phyloP scores from a whole-genome alignment of 23 red algal species.

The Gracilaria gracilis region DNA sequence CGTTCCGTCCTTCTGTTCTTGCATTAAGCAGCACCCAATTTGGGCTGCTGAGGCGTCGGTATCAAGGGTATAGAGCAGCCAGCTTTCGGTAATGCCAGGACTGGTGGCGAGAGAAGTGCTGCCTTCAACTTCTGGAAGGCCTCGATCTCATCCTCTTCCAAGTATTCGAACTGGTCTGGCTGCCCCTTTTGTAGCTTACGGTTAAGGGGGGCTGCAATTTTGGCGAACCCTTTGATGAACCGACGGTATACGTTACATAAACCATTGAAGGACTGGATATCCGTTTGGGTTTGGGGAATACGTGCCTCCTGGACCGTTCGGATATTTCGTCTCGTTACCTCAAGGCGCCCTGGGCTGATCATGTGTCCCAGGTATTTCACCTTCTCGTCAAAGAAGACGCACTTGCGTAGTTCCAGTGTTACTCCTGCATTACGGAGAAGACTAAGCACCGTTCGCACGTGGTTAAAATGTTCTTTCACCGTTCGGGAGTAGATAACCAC shows the following conservation, averaged over 20 bases:
- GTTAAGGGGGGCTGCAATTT: conserved; percentile 15
- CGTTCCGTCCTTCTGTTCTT: not conserved
- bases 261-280: conserved; percentile 27
- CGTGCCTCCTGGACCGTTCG: not conserved
- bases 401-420: conserved; percentile 23
- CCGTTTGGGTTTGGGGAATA: conserved; percentile 12
- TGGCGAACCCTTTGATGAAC: conserved; percentile 20
- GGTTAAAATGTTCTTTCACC: not conserved
- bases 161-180: not conserved
- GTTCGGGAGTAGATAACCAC: conserved; percentile 11
- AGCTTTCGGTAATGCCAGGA: conserved; percentile 4
- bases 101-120: not conserved
- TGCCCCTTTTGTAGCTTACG: not conserved
- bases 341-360: conserved; percentile 10
- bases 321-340: not conserved
- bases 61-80: not conserved
- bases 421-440: not conserved
- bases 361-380: conserved; percentile 24
- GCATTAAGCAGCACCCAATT: conserved; percentile 27
- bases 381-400: not conserved
- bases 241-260: conserved; percentile 48
- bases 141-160: conserved; percentile 13
- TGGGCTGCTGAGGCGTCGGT: conserved; percentile 19
- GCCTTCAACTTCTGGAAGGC: conserved; percentile 35
- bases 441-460: not conserved